phyloP scores from a whole-genome alignment of 768 basidiomycete genomes.

The Tulasnella sp. region DNA sequence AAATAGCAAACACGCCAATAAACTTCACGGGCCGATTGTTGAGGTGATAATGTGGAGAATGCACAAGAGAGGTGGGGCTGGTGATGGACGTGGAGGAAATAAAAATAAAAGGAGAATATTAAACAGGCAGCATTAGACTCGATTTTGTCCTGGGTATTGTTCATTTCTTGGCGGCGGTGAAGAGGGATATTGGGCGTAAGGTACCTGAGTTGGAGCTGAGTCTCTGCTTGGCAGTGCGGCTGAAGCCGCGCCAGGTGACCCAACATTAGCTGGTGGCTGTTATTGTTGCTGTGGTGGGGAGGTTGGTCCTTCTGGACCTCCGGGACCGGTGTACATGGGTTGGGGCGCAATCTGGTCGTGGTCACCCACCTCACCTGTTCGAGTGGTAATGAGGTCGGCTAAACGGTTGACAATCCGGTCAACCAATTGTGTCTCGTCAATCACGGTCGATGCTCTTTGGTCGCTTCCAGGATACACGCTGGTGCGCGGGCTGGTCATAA shows the following conservation, averaged over 20 bases:
- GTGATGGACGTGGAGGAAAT: background rate
- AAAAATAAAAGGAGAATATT: background rate
- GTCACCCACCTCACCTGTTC: background rate
- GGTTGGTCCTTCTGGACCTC: background rate
- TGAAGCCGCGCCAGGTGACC: background rate
- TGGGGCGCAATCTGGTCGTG: background rate
- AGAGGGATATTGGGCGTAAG: background rate
- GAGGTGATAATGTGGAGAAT: background rate
- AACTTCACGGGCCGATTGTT: background rate
- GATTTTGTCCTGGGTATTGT: background rate
- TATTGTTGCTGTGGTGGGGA: background rate
- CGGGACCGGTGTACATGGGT: background rate
- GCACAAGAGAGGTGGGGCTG: background rate
- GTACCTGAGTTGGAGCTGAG: background rate
- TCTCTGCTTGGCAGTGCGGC: background rate
- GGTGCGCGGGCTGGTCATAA: background rate
- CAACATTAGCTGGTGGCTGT: background rate
- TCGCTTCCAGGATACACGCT: background rate
- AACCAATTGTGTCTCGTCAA: constrained; percentile 1
- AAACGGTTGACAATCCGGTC: constrained; percentile 11
- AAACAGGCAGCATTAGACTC: background rate
- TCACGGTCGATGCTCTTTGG: background rate
- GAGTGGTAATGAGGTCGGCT: constrained; percentile 1
- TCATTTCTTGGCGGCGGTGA: background rate
- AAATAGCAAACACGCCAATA: background rate